These are phyloP conservation scores for Nicotiana rustica DNA, from an alignment of 305 asterid species.

Conservation along the genomic window DNA sequence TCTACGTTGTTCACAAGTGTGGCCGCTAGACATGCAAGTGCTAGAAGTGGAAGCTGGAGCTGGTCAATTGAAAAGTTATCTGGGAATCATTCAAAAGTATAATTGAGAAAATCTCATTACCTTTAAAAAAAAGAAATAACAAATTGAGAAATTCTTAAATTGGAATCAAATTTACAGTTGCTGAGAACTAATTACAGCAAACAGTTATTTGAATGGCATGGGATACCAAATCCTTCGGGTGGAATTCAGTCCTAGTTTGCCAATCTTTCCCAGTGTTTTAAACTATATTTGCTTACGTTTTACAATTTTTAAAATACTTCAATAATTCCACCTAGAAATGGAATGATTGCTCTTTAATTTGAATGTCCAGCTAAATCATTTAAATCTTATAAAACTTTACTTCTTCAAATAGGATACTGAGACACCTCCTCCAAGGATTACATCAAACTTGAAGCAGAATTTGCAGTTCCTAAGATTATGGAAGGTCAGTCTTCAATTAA, in stretches of 20 bases:
- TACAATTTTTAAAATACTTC: neutral
- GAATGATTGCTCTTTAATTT: constrained; percentile 11
- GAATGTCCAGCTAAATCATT: constrained; percentile 32
- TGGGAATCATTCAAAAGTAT: neutral
- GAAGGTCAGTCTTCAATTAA: constrained; percentile 61
- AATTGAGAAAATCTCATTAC: neutral
- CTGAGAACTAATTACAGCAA: neutral
- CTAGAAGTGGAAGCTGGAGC: constrained; percentile 25
- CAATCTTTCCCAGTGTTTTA: constrained; percentile 23
- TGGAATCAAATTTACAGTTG: neutral
- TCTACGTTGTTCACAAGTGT: constrained; percentile 16
- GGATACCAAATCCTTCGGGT: constrained; percentile 20
- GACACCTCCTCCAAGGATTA: constrained; percentile 81
- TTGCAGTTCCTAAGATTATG: constrained; percentile 78
- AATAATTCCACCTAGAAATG: constrained; percentile 14
- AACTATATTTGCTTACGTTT: constrained; percentile 4
- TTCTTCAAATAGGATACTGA: constrained; percentile 64
- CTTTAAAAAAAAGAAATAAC: too few relatives aligned
- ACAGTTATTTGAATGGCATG: constrained; percentile 13
- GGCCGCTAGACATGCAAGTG: constrained; percentile 19
- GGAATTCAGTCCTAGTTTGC: constrained; percentile 15
- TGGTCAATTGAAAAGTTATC: constrained; percentile 15
- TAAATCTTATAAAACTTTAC: neutral
- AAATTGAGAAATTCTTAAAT: constrained; percentile 18
- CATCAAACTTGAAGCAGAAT: constrained; percentile 88